Evolutionary conservation across 257 asterid species (phyloP).

Genomic region (Penstemon davidsonii): DNA sequence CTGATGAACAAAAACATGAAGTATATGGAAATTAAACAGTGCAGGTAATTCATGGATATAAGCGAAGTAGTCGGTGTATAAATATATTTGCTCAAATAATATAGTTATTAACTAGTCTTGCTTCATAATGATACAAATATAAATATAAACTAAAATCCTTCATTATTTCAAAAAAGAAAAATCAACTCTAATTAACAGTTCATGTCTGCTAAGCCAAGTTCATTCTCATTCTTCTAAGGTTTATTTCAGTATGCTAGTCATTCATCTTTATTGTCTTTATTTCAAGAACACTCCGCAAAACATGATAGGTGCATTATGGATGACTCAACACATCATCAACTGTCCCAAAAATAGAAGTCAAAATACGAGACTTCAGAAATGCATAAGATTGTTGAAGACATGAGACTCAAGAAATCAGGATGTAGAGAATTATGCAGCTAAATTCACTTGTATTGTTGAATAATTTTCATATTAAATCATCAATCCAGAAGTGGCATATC

Average conservation of each 20-base stretch:
- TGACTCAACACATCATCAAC: neutral
- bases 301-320: too few relatives aligned
- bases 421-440: neutral
- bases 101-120: neutral
- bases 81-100: neutral
- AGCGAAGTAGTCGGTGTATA: neutral
- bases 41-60: neutral
- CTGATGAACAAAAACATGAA: neutral
- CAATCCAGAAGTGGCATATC: too few relatives aligned
- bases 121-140: neutral
- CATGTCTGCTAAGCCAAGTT: neutral
- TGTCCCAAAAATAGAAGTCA: neutral
- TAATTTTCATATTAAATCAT: too few relatives aligned
- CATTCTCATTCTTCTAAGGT: neutral
- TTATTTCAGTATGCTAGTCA: neutral
- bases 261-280: neutral
- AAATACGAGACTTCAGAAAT: neutral
- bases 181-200: neutral
- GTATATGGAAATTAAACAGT: neutral
- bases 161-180: neutral
- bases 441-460: too few relatives aligned
- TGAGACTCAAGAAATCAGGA: neutral
- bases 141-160: neutral
- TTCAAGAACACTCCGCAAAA: neutral
- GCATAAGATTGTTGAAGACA: neutral